Conservation (phyloP, 495 filamentous ascomycete genomes). For the Amniculicola lignicola region DNA sequence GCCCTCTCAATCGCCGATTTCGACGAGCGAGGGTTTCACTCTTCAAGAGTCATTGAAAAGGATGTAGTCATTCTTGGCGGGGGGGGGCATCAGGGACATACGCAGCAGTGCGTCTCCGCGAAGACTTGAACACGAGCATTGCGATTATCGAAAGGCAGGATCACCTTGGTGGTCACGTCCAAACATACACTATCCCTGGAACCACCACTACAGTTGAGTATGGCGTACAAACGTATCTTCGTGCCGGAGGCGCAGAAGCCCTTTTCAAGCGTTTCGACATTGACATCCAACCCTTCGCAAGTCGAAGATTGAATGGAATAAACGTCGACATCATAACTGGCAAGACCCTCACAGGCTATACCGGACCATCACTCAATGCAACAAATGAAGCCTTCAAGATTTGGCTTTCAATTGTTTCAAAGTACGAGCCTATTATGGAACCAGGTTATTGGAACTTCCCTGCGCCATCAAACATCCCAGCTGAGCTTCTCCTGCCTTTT, state of each 20-base stretch:
- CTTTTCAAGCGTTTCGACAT: conserved; percentile 44
- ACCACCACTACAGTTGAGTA: conserved; percentile 46
- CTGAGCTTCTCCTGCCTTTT: conserved; percentile 45
- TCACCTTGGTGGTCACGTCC: conserved; percentile 46
- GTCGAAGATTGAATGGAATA: too few relatives aligned
- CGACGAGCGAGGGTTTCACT: not conserved
- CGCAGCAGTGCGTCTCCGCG: conserved; percentile 47
- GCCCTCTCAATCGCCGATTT: not conserved
- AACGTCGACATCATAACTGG: conserved; percentile 36
- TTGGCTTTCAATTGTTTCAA: too few relatives aligned
- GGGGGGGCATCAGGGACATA: conserved; percentile 50
- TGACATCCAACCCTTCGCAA: not conserved
- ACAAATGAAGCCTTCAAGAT: conserved; percentile 24
- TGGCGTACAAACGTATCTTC: conserved; percentile 46
- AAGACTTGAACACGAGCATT: conserved; percentile 45
- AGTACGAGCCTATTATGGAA: too few relatives aligned
- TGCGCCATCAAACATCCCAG: conserved; percentile 47
- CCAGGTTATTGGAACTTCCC: conserved; percentile 36
- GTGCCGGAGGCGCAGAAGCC: too few relatives aligned
- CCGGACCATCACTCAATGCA: conserved; percentile 16
- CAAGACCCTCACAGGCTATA: conserved; percentile 13
- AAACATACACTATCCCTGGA: conserved; percentile 47
- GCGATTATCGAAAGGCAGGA: conserved; percentile 47
- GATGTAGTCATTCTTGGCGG: conserved; percentile 52
- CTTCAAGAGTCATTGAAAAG: conserved; percentile 22